These are phyloP conservation scores for Colletotrichum ledebouriae DNA, from an alignment of 2,329 filamentous ascomycete species.

Conservation along the genomic window DNA sequence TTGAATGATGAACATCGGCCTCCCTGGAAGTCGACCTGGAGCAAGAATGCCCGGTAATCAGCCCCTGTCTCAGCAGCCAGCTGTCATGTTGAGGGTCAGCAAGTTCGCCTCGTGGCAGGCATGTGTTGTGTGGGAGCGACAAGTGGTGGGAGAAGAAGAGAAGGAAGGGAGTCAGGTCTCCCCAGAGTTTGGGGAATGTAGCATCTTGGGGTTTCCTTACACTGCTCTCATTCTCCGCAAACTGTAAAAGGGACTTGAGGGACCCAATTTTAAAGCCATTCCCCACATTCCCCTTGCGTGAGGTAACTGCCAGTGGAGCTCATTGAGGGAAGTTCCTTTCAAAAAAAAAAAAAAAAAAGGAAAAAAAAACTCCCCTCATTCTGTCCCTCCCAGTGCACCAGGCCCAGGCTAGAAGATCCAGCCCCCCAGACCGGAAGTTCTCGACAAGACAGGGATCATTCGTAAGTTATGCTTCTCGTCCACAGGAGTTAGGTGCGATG, in stretches of 20 bases:
- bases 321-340: constrained; percentile 1
- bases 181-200: constrained; percentile 35
- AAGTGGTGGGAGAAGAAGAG: not conserved
- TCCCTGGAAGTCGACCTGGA: not conserved
- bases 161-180: not conserved
- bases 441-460: too few relatives aligned
- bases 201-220: constrained; percentile 29
- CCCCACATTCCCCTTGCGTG: constrained; percentile 36
- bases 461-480: not conserved
- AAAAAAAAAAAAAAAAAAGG: not conserved
- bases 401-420: too few relatives aligned
- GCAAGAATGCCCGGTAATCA: constrained; percentile 23
- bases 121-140: not conserved
- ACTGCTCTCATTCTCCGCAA: constrained; percentile 34
- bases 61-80: constrained; percentile 22
- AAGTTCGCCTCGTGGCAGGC: constrained; percentile 27
- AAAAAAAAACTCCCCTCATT: not conserved
- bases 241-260: constrained; percentile 10
- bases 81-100: constrained; percentile 18
- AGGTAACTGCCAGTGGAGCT: constrained; percentile 17
- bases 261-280: constrained; percentile 13
- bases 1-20: not conserved
- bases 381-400: too few relatives aligned
- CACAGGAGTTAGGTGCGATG: constrained; percentile 5
- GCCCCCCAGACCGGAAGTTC: too few relatives aligned